These are phyloP conservation scores for Tuber brumale DNA, from an alignment of 495 filamentous ascomycete genomes.

Conservation along the genomic window DNA sequence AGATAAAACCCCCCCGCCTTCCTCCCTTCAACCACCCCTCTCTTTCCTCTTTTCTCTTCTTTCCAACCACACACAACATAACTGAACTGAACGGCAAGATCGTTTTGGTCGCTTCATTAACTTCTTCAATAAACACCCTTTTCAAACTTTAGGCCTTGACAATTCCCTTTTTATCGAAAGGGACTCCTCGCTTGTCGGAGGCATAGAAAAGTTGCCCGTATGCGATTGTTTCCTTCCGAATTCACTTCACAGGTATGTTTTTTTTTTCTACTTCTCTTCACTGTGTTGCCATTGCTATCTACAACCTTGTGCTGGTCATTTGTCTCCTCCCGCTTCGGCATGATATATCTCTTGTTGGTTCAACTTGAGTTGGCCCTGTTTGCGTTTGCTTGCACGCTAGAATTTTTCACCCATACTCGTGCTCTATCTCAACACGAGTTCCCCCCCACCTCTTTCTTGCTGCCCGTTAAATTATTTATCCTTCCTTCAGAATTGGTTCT, in stretches of 20 bases:
- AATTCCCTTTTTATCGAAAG: slow-evolving; percentile 21
- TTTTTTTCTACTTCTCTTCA: background rate
- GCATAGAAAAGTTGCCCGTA: slow-evolving; percentile 56
- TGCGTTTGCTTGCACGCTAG: slow-evolving; percentile 8
- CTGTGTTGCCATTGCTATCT: background rate
- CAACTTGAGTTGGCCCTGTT: background rate
- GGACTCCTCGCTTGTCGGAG: slow-evolving; percentile 14
- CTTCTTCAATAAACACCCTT: background rate
- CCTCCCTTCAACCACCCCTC: background rate
- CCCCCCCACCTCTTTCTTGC: slow-evolving; percentile 24
- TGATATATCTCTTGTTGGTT: background rate
- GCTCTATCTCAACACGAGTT: slow-evolving; percentile 9
- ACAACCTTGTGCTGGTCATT: background rate
- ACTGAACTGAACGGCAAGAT: slow-evolving; percentile 9
- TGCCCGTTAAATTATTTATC: slow-evolving; percentile 10
- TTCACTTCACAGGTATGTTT: slow-evolving; percentile 91
- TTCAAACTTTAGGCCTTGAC: slow-evolving; percentile 6
- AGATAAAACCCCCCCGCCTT: background rate
- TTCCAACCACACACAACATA: slow-evolving; percentile 1
- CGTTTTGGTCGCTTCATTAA: slow-evolving; percentile 9
- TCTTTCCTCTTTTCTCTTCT: background rate
- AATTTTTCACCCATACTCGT: slow-evolving; percentile 16
- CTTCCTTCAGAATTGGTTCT: slow-evolving; percentile 14
- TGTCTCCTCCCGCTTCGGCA: background rate
- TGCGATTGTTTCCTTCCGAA: slow-evolving; percentile 86